These are phyloP conservation scores for Phytophthora multivora DNA, from an alignment of 352 stramenopile genomes.

Conservation along the genomic window DNA sequence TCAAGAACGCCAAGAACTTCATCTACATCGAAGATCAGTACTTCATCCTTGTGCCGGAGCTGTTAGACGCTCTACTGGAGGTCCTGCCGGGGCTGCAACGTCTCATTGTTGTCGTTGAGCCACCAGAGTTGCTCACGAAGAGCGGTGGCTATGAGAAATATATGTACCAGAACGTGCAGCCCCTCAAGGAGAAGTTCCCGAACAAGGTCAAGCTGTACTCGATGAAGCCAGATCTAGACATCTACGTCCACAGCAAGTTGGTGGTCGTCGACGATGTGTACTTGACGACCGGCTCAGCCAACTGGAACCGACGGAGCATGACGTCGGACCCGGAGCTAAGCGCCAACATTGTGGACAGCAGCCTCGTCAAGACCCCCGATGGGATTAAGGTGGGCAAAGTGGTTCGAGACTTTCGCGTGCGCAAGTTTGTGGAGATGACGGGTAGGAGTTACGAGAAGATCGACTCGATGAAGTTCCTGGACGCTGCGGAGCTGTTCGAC, in stretches of 20 bases:
- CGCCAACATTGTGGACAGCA: slow-evolving; percentile 50
- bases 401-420: slow-evolving; percentile 52
- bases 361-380: slow-evolving; percentile 28
- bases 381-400: slow-evolving; percentile 36
- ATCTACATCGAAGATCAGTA: slow-evolving; percentile 80
- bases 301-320: slow-evolving; percentile 74
- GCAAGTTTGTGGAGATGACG: slow-evolving; percentile 64
- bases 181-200: slow-evolving; percentile 42
- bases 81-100: slow-evolving; percentile 45
- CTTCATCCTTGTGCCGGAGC: slow-evolving; percentile 52
- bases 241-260: slow-evolving; percentile 65
- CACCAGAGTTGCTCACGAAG: slow-evolving; percentile 28
- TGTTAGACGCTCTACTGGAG: slow-evolving; percentile 46
- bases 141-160: slow-evolving; percentile 47
- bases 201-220: slow-evolving; percentile 60
- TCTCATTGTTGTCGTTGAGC: slow-evolving; percentile 52
- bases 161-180: slow-evolving; percentile 49
- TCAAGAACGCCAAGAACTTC: slow-evolving; percentile 60
- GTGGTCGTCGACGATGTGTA: slow-evolving; percentile 66
- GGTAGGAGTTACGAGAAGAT: slow-evolving; percentile 41
- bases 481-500: slow-evolving; percentile 41
- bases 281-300: slow-evolving; percentile 51
- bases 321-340: slow-evolving; percentile 57
- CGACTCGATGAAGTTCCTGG: slow-evolving; percentile 45
- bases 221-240: slow-evolving; percentile 32